These are phyloP conservation scores for Scedosporium dehoogii DNA, from an alignment of 2,329 filamentous ascomycete genomes.

Conservation along the genomic window DNA sequence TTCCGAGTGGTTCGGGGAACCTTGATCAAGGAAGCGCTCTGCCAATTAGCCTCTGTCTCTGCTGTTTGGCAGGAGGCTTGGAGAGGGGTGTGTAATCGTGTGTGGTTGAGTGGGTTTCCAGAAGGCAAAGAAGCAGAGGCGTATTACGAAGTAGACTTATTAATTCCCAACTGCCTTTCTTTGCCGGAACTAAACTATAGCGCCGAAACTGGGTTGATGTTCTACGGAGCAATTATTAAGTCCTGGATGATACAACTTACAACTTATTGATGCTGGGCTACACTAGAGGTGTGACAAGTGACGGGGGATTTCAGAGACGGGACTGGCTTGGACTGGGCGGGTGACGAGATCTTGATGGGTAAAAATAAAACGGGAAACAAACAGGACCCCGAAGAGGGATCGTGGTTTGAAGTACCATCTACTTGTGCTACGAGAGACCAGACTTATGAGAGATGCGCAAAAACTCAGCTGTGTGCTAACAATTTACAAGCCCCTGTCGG, in stretches of 20 bases:
- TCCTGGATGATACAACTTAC: too few relatives aligned
- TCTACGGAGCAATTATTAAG: too few relatives aligned
- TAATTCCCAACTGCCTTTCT: too few relatives aligned
- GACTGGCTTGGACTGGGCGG: too few relatives aligned
- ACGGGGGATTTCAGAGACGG: too few relatives aligned
- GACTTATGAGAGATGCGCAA: neutral
- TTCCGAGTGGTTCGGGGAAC: conserved; percentile 4
- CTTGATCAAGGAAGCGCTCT: neutral
- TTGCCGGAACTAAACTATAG: too few relatives aligned
- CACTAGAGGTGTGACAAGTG: too few relatives aligned
- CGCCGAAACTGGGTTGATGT: too few relatives aligned
- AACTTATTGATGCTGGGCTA: too few relatives aligned
- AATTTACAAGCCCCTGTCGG: neutral
- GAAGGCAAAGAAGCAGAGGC: neutral
- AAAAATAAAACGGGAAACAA: neutral
- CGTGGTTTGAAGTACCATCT: neutral
- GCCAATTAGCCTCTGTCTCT: neutral
- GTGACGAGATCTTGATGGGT: neutral
- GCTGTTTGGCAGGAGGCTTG: neutral
- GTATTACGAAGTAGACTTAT: too few relatives aligned
- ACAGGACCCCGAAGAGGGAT: neutral
- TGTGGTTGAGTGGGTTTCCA: neutral
- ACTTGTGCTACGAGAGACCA: neutral
- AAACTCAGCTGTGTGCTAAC: neutral
- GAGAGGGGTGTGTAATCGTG: neutral